Conservation (phyloP, 2,329 filamentous ascomycete species). For the Cercospora beticola region DNA sequence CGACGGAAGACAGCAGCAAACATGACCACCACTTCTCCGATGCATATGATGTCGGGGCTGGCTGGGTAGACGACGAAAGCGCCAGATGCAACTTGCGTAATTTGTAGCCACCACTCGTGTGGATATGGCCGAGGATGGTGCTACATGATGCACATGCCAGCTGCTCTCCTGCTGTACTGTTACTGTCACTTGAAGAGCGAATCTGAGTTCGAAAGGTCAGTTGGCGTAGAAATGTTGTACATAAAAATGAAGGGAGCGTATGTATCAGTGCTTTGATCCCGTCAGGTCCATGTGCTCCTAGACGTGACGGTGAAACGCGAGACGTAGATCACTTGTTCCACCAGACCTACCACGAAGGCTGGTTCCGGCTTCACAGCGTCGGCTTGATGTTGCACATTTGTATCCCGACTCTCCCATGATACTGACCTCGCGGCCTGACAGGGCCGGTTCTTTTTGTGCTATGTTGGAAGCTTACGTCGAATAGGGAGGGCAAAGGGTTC, state of each 20-base stretch:
- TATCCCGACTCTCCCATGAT: constrained; percentile 39
- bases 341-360: constrained; percentile 32
- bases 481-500: not conserved
- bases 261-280: constrained; percentile 39
- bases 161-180: not conserved
- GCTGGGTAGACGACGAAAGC: constrained; percentile 19
- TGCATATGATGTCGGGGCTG: constrained; percentile 16
- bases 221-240: not conserved
- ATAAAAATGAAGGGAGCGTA: constrained; percentile 12
- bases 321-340: constrained; percentile 26
- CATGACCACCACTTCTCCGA: constrained; percentile 52
- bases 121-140: constrained; percentile 41
- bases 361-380: constrained; percentile 22
- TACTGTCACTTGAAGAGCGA: not conserved
- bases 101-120: constrained; percentile 46
- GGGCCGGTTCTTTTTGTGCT: constrained; percentile 40
- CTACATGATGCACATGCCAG: constrained; percentile 42
- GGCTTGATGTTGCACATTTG: constrained; percentile 37
- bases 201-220: constrained; percentile 14
- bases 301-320: constrained; percentile 35
- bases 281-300: constrained; percentile 34
- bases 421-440: constrained; percentile 35
- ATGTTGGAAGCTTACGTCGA: constrained; percentile 8
- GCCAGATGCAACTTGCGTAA: constrained; percentile 35
- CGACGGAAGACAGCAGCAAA: constrained; percentile 56